These are phyloP conservation scores for Aspergillus biplanus DNA, from an alignment of 495 filamentous ascomycete species.

Conservation along the genomic window DNA sequence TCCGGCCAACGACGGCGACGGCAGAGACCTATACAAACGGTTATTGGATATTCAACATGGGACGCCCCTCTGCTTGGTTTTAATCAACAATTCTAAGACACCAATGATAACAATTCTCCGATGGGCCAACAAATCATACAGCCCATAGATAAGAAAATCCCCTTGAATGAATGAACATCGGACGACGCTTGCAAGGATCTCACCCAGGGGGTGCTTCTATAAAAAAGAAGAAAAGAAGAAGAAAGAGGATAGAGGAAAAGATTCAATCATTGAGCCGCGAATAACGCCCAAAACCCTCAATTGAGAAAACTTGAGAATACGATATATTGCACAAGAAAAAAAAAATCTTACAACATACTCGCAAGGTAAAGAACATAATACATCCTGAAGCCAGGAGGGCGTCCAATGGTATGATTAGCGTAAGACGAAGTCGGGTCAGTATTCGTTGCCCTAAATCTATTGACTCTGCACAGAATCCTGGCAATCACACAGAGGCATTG, in stretches of 20 bases:
- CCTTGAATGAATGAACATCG: background rate
- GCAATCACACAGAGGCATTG: constrained; percentile 39
- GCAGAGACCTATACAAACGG: constrained; percentile 75
- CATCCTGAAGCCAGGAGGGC: constrained; percentile 42
- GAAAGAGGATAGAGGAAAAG: background rate
- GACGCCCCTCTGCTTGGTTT: constrained; percentile 2
- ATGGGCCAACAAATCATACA: constrained; percentile 19
- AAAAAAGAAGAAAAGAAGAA: constrained; percentile 2
- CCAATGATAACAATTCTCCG: constrained; percentile 22
- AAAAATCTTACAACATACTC: constrained; percentile 51
- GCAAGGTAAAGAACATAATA: constrained; percentile 73
- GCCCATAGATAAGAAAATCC: constrained; percentile 12
- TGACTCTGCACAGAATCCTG: constrained; percentile 37
- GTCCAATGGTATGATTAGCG: constrained; percentile 31
- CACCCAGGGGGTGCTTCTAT: background rate
- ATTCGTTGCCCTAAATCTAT: constrained; percentile 32
- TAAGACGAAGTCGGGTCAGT: constrained; percentile 24
- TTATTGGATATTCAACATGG: constrained; percentile 24
- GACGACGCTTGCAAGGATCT: constrained; percentile 7
- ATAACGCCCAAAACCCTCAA: constrained; percentile 11
- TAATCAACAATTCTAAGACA: constrained; percentile 3
- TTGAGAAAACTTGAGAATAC: background rate
- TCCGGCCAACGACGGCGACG: constrained; percentile 94
- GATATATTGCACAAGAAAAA: background rate
- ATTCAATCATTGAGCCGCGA: constrained; percentile 5